These are phyloP conservation scores for Saccharomycopsis hybrid DNA, from an alignment of 1,139 yeast species.

Conservation along the genomic window DNA sequence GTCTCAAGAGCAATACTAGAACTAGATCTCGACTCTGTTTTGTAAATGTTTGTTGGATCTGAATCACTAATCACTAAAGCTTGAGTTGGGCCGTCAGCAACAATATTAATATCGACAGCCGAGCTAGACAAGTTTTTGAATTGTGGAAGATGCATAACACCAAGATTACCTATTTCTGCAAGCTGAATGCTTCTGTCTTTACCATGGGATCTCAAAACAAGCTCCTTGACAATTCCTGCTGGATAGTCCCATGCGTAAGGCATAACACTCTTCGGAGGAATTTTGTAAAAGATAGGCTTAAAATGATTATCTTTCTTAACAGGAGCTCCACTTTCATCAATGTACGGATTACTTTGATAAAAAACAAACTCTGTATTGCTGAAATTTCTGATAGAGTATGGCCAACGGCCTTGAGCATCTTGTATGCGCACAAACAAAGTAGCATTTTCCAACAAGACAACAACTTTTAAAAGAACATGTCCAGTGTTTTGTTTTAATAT, in stretches of 20 bases:
- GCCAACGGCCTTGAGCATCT: conserved; percentile 81
- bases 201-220: conserved; percentile 65
- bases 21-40: conserved; percentile 27
- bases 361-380: conserved; percentile 78
- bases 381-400: conserved; percentile 83
- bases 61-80: conserved; percentile 78
- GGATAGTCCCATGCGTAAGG: conserved; percentile 99
- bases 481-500: conserved; percentile 57
- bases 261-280: conserved; percentile 92
- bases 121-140: conserved; percentile 35
- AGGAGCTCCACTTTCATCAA: conserved; percentile 65
- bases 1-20: conserved; percentile 31
- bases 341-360: conserved; percentile 79
- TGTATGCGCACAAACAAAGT: conserved; percentile 71
- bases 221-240: conserved; percentile 77
- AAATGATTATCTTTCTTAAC: conserved; percentile 37
- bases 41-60: conserved; percentile 74
- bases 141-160: conserved; percentile 74
- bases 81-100: conserved; percentile 95
- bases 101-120: conserved; percentile 80
- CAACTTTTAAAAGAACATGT: conserved; percentile 65
- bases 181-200: conserved; percentile 74
- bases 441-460: conserved; percentile 70
- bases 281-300: conserved; percentile 67
- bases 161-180: conserved; percentile 87